Evolutionary conservation across 2,329 filamentous ascomycete species (phyloP), one percentile per base, ranked within the genome.

Genomic region (Ophiostoma angusticollis): DNA sequence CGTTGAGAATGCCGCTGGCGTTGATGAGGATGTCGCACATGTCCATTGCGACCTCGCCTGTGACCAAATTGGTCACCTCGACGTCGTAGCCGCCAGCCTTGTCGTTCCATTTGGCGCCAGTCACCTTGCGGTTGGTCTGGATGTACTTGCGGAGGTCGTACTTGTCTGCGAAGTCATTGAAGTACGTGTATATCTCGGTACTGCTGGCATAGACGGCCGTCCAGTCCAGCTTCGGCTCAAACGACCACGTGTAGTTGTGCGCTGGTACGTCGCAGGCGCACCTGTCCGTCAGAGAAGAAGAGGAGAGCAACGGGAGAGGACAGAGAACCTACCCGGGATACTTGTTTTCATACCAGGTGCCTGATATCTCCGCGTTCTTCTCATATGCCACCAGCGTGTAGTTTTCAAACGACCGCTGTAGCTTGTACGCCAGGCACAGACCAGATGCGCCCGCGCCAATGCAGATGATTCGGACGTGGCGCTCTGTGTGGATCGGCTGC

Each of bases 361-460:
- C 55, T 1, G 51, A 74, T 50, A 80, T 67, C 37, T 80, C 74
- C 0, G 60, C 50, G 45, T 82, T 81, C 57, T 81, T 82, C 51
- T 82, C 77, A 37, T 73, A 73, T 27, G 81, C 73, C 1, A 64
- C 70, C 41, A 85, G 56, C 22, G 80, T 59, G 33, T 84, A 68
- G 0, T 47, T 40, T 6, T 38, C 23, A 2, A 46, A 16, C 1
- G 34, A 23, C 3, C 40, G 42, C 27, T 46, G 23, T 7, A 23
- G 18, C 22, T 46, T 42, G 37, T 46, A 45, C 2, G 45, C 45
- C 13, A 42, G 17, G 19, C 31, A 29, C 6, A 42, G 21, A 5
- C 40, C 40, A 5, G 36, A 18, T 4, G 40, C 40, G 4, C 40
- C 40, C 6, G 40, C 40, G 2, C 40, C 40, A 5, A 67, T 13